Evolutionary conservation across 148 eudicot genomes (phyloP), one percentile per base, ranked within the genome.

Genomic region (Persicaria maculosa): DNA sequence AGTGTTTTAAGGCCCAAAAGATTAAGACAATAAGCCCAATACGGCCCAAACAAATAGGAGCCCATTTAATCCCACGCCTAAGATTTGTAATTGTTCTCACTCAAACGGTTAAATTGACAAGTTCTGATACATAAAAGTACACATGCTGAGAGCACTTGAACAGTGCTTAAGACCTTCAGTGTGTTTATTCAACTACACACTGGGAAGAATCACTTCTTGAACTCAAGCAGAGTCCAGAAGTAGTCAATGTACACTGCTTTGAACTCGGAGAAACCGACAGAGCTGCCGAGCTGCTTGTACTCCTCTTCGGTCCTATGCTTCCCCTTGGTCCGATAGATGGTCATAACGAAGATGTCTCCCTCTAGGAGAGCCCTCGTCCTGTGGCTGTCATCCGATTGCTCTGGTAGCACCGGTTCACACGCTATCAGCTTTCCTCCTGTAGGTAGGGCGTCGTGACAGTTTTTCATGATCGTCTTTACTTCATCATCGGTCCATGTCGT

Each of bases 261-360:
- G 59, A 83, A 84, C 47, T 78, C 72, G n/a, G 82, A 46, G 75
- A 87, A 87, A 44, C 90, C 88, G 6, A 72, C 81, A n/a, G 81
- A 83, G 16, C 57, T 54, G 9, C 90, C 90, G 1, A 87, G 82
- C 47, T 74, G 80, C 9, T 75, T 83, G 69, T 83, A 87, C 76
- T 87, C 90, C 9, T 85, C 86, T 68, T 83, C 83, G 1, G 86
- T 87, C 74, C 90, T 54, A 69, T 87, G 88, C 64, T 77, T 84
- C 1, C 90, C 90, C 50, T 87, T 87, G 62, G 88, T 79, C 15
- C 88, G 76, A 65, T 87, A 87, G 11, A 85, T 83, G 9, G 90
- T 85, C 90, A 87, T 87, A 44, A 87, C 88, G n/a, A 87, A 87
- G 58, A 87, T 81, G 74, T 87, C 90, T 20, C 90, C 90, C 10